A percentile compares a stretch with the other conserved stretches of the same genome.
These are phyloP conservation scores for Teunomyces cretensis DNA, from an alignment of 805 yeast species.

Conservation along the genomic window DNA sequence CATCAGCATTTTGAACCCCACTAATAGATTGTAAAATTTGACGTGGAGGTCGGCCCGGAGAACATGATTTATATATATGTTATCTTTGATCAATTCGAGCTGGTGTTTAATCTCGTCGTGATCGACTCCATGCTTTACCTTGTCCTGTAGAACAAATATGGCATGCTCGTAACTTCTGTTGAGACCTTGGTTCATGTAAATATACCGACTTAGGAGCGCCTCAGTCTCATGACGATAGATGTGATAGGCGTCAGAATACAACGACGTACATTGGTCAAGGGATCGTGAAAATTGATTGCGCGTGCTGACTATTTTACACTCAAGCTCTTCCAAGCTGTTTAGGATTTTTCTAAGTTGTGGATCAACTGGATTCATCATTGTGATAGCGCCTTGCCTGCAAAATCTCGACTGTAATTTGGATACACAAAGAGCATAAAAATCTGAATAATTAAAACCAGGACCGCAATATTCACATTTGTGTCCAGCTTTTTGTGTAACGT, in stretches of 20 bases:
- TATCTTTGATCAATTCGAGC: not conserved
- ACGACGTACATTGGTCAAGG: not conserved
- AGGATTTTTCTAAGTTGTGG: not conserved
- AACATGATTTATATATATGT: not conserved
- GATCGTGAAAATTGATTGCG: not conserved
- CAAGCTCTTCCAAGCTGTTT: not conserved
- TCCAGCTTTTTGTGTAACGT: not conserved
- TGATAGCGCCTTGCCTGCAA: not conserved
- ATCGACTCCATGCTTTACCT: not conserved
- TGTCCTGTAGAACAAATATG: not conserved
- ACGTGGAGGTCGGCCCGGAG: not conserved
- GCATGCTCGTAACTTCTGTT: not conserved
- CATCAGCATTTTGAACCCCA: conserved; percentile 1
- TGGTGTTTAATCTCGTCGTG: not conserved
- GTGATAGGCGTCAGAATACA: not conserved
- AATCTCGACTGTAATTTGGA: not conserved
- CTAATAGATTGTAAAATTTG: not conserved
- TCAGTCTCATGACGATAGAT: not conserved
- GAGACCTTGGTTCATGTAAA: not conserved
- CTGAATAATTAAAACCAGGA: not conserved
- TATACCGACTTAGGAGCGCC: not conserved
- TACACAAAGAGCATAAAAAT: not conserved
- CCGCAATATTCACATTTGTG: not conserved
- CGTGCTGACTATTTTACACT: not conserved
- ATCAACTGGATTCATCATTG: not conserved